These are phyloP conservation scores for Aspergillus niger DNA, from an alignment of 2,329 filamentous ascomycete genomes.

Conservation along the genomic window DNA sequence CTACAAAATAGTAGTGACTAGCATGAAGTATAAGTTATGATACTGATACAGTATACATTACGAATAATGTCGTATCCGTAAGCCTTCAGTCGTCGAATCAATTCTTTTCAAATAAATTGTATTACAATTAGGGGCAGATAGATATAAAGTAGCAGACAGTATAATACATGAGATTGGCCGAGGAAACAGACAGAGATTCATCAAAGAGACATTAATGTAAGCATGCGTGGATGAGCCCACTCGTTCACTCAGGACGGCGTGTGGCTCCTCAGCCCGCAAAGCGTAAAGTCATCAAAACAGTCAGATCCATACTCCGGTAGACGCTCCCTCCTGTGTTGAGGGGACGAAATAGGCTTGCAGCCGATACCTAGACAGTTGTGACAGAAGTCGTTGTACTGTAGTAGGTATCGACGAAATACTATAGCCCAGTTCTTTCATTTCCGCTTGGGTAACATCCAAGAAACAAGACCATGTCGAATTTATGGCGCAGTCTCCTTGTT, in stretches of 20 bases:
- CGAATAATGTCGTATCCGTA: too few species aligned
- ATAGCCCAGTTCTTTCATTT: not conserved
- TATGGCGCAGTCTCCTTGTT: conserved; percentile 35
- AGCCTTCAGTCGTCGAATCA: not conserved
- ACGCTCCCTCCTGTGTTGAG: not conserved
- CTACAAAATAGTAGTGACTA: too few species aligned
- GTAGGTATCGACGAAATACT: not conserved
- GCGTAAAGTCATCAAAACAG: not conserved
- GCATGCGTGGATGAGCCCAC: not conserved
- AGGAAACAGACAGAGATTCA: not conserved
- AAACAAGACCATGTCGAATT: not conserved
- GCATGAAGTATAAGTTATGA: too few species aligned
- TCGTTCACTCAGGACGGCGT: not conserved
- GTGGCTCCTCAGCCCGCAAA: not conserved
- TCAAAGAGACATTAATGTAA: not conserved
- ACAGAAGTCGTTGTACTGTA: not conserved
- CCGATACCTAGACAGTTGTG: not conserved
- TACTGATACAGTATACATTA: too few species aligned
- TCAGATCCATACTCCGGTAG: not conserved
- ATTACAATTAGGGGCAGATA: not conserved
- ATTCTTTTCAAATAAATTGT: not conserved
- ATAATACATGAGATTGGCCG: not conserved
- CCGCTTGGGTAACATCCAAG: too few species aligned
- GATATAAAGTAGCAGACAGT: not conserved
- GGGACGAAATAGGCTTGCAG: not conserved